Base-by-base conservation (phyloP, 495 filamentous ascomycete genomes). In the Penicillium coprophilum region DNA sequence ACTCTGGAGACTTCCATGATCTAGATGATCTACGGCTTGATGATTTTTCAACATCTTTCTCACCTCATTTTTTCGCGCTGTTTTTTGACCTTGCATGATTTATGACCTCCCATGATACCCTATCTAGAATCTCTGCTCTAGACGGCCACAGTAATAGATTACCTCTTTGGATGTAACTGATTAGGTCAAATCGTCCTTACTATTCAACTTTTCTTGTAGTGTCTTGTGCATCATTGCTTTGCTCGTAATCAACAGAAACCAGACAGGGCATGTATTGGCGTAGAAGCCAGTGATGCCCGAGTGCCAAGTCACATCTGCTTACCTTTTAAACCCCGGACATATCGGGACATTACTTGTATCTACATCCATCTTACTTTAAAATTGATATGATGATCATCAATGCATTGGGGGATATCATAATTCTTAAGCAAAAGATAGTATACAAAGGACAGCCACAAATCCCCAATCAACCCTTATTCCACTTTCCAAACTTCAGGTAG, bases 401-500 rank as follows among this genome's bases (percentile, higher is more conserved):
- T 62, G 64, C 66, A 62, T 66, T 64, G 50, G 44, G 64, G 65
- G 65, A 68, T 68, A 68, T 68, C 65, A 64, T 66, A 60, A 62
- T 46, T 63, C 58, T 60, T 56, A 31, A 55, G 24, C 44, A 46
- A 57, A 50, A 48, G 19, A 19, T 66, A 65, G 46, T 59, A 46
- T 66, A 68, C 63, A 52, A 48, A 46, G 45, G 12, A 56, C 32
- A 50, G 23, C 45, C 46, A 46, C 56, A 13, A 13, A 36, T 51
- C 36, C 57, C 23, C 31, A 34, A 61, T 64, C 59, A 79, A 21
- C 67, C 73, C 62, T 86, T 85, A 46, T 78, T 81, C 87, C 87
- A 90, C 76, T 84, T 86, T 32, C 87, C 86, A 68, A 87, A 87
- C 68, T 72, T 82, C 59, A 79, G 67, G 62, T 85, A 90, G 67